phyloP scores from a whole-genome alignment of 179 eudicot species.

The Beta corolliflora region DNA sequence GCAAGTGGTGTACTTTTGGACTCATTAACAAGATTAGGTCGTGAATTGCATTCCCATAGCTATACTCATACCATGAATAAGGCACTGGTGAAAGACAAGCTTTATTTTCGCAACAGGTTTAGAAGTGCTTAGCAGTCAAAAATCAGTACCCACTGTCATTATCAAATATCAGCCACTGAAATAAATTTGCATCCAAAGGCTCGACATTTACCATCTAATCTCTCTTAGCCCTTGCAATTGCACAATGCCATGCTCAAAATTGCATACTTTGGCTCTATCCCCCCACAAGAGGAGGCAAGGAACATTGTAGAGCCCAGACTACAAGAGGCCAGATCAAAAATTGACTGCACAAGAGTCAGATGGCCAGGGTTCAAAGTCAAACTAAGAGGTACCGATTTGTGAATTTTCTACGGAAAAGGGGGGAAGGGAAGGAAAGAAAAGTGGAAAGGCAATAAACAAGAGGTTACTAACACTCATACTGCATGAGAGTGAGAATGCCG shows the following conservation, averaged over 20 bases:
- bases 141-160: too few relatives aligned
- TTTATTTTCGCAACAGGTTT: neutral
- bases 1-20: too few relatives aligned
- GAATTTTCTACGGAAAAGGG: neutral
- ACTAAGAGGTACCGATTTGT: neutral
- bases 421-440: neutral
- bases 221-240: neutral
- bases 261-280: neutral
- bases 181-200: neutral
- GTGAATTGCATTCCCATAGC: too few relatives aligned
- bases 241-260: neutral
- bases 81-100: neutral
- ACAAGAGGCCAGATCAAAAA: neutral
- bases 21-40: too few relatives aligned
- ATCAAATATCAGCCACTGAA: too few relatives aligned
- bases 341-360: neutral
- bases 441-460: conserved; percentile 1
- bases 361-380: neutral
- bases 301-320: neutral
- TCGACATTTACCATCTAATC: neutral
- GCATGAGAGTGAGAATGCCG: conserved; percentile 8
- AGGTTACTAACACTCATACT: neutral
- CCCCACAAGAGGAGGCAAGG: neutral
- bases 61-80: too few relatives aligned
- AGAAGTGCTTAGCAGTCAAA: neutral